These are phyloP conservation scores for Fusarium liriodendri DNA, from an alignment of 2,329 filamentous ascomycete genomes.

Conservation along the genomic window DNA sequence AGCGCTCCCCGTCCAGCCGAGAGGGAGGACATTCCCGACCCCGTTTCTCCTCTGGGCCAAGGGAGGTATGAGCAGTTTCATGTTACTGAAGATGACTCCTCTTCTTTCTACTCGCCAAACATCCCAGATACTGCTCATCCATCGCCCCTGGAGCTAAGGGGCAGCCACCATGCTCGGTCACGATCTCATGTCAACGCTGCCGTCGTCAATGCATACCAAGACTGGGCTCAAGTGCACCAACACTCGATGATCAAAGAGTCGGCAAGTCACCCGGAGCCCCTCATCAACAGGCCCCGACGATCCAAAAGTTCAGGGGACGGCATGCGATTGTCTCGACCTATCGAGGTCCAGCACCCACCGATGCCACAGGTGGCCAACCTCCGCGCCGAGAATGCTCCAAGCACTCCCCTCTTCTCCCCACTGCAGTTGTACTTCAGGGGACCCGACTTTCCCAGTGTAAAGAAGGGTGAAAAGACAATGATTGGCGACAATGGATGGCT, in stretches of 20 bases:
- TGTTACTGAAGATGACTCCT: conserved; percentile 28
- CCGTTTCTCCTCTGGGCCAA: conserved; percentile 45
- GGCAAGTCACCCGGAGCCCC: conserved; percentile 16
- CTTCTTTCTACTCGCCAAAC: conserved; percentile 43
- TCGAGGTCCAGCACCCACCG: conserved; percentile 20
- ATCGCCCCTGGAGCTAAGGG: conserved; percentile 34
- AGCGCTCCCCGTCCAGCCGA: conserved; percentile 18
- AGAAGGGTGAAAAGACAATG: conserved; percentile 61
- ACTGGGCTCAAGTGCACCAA: conserved; percentile 41
- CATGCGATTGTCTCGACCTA: conserved; percentile 20
- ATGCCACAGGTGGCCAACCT: conserved; percentile 29
- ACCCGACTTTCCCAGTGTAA: conserved; percentile 51
- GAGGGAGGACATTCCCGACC: conserved; percentile 33
- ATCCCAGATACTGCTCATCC: conserved; percentile 26
- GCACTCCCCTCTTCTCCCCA: conserved; percentile 53
- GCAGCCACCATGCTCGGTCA: conserved; percentile 27
- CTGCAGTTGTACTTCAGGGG: conserved; percentile 56
- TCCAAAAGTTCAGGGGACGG: conserved; percentile 47
- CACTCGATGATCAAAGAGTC: conserved; percentile 33
- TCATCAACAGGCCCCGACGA: conserved; percentile 37
- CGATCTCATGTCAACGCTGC: conserved; percentile 34
- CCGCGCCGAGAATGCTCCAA: conserved; percentile 4
- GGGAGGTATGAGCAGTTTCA: conserved; percentile 11
- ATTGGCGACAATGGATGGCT: conserved; percentile 69
- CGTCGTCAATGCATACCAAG: conserved; percentile 39